Evolutionary conservation across 1,139 yeast species (phyloP).

Genomic region (Debaryomyces sp.): DNA sequence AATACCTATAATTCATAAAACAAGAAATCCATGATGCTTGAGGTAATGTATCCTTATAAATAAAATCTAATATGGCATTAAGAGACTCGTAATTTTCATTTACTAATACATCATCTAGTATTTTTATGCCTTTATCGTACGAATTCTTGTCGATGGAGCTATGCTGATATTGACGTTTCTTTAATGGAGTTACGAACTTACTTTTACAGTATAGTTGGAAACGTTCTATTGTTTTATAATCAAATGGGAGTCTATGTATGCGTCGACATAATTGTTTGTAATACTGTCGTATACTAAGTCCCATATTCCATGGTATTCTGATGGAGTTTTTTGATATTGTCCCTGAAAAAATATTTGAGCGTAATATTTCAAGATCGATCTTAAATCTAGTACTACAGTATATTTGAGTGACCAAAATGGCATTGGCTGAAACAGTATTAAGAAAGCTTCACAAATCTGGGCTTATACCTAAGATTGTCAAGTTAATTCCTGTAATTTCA

Average conservation of each 20-base stretch:
- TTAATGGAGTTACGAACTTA: conserved; percentile 12
- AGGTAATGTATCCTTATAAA: conserved; percentile 24
- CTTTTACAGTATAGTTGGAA: conserved; percentile 6
- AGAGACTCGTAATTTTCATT: conserved; percentile 31
- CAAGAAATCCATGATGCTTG: conserved; percentile 22
- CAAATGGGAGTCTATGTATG: conserved; percentile 23
- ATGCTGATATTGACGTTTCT: conserved; percentile 6
- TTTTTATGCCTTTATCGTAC: conserved; percentile 12
- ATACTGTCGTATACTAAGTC: not conserved
- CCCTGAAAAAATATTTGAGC: conserved; percentile 1
- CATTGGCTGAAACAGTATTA: conserved; percentile 58
- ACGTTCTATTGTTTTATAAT: not conserved
- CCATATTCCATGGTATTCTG: not conserved
- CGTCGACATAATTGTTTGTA: conserved; percentile 23
- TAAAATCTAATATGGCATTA: conserved; percentile 28
- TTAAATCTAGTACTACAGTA: not conserved
- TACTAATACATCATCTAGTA: conserved; percentile 30
- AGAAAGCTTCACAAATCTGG: conserved; percentile 60
- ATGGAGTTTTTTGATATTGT: not conserved
- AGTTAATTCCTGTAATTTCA: conserved; percentile 63
- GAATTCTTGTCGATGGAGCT: conserved; percentile 14
- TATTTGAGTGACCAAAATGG: conserved; percentile 40
- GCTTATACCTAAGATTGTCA: conserved; percentile 57
- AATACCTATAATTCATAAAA: conserved; percentile 25
- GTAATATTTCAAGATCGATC: not conserved